Percentiles rank a stretch among this genome's conserved stretches.
Evolutionary conservation across 306 rosid species (phyloP).

Genomic region (Albizia julibrissin): DNA sequence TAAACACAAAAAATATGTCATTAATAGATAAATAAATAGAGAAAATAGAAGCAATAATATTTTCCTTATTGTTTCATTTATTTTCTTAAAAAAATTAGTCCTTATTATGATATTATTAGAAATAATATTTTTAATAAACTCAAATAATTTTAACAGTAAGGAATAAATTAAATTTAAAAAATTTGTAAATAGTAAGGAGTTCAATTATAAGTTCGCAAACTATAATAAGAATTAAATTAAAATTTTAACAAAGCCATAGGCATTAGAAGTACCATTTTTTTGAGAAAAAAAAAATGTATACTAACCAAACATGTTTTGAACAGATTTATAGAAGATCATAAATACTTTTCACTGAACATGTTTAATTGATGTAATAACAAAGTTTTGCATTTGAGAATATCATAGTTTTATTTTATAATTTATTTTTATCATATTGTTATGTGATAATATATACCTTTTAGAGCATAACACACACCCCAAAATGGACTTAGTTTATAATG

Average conservation of each 20-base stretch:
- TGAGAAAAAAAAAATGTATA: background rate
- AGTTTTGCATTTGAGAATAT: too few species aligned
- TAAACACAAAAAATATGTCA: background rate
- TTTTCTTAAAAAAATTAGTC: too few species aligned
- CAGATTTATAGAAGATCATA: too few species aligned
- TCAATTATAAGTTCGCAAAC: background rate
- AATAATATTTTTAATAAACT: background rate
- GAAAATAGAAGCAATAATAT: background rate
- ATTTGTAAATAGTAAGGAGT: background rate
- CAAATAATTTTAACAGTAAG: background rate
- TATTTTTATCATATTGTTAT: too few species aligned
- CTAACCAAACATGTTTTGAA: background rate
- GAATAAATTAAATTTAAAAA: background rate
- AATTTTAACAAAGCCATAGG: too few species aligned
- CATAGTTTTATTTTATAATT: too few species aligned
- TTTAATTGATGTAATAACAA: too few species aligned
- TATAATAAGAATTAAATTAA: background rate
- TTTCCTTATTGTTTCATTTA: too few species aligned
- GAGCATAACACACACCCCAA: too few species aligned
- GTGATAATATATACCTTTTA: too few species aligned
- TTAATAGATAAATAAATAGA: background rate
- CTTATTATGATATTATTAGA: background rate
- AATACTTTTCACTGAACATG: too few species aligned
- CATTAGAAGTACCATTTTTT: background rate
- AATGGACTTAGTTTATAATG: too few species aligned